These are phyloP conservation scores for Peronospora belbahrii DNA, from an alignment of 352 stramenopile genomes.

Conservation along the genomic window DNA sequence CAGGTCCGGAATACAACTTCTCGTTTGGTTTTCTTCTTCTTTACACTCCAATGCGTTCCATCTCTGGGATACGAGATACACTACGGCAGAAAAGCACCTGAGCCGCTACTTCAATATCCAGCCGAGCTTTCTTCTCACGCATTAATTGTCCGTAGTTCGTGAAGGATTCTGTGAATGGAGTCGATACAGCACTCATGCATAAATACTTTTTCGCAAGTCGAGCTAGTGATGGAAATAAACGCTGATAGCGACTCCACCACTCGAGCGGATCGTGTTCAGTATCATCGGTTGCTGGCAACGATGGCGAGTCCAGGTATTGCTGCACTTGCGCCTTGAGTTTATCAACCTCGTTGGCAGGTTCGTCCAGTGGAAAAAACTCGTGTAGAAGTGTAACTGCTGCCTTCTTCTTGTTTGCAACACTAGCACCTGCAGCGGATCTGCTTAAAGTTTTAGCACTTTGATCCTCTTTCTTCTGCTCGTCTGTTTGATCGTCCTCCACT, in stretches of 20 bases:
- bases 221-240: conserved; percentile 55
- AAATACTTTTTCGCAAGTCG: conserved; percentile 69
- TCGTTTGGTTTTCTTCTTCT: neutral
- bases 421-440: neutral
- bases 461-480: conserved; percentile 24
- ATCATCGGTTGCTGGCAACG: conserved; percentile 54
- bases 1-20: neutral
- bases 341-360: conserved; percentile 44
- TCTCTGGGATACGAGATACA: conserved; percentile 70
- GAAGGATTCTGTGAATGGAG: conserved; percentile 71
- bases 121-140: conserved; percentile 62
- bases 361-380: conserved; percentile 56
- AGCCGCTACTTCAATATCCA: conserved; percentile 72
- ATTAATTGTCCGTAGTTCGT: conserved; percentile 73
- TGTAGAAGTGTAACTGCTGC: conserved; percentile 34
- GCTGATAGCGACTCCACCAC: conserved; percentile 75
- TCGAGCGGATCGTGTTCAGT: conserved; percentile 71
- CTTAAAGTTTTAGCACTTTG: conserved; percentile 13
- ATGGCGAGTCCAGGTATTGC: conserved; percentile 65
- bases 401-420: conserved; percentile 17
- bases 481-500: conserved; percentile 8
- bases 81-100: conserved; percentile 77
- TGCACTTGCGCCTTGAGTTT: conserved; percentile 60
- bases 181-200: conserved; percentile 67
- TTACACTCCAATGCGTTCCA: conserved; percentile 76